These are phyloP conservation scores for Sutorius eximius DNA, from an alignment of 1,284 basidiomycete genomes.

Conservation along the genomic window DNA sequence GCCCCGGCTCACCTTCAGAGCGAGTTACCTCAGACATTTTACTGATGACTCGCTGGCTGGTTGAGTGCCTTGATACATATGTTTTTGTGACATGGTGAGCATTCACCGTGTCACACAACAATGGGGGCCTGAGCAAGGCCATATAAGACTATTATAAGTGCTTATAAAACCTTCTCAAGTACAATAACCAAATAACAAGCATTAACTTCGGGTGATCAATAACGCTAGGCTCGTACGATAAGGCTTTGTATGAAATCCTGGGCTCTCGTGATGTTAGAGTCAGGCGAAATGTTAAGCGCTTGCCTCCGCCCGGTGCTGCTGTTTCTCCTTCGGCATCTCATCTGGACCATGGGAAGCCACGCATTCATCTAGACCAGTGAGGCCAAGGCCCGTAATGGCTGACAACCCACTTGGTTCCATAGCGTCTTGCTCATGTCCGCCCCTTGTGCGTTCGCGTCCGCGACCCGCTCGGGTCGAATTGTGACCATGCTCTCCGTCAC, in stretches of 20 bases:
- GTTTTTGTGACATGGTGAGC: too few species aligned
- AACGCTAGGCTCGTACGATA: too few species aligned
- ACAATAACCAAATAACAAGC: too few species aligned
- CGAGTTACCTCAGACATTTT: not conserved
- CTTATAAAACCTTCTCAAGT: too few species aligned
- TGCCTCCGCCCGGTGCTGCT: not conserved
- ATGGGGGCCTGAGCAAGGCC: too few species aligned
- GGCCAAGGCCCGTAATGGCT: conserved; percentile 33
- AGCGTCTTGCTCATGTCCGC: conserved; percentile 1
- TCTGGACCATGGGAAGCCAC: conserved; percentile 3
- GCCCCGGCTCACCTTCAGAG: not conserved
- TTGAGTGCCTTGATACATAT: too few species aligned
- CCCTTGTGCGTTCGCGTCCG: conserved; percentile 14
- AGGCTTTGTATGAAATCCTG: too few species aligned
- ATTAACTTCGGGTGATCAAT: too few species aligned
- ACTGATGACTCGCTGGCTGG: not conserved
- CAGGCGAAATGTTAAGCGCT: not conserved
- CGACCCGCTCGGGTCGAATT: conserved; percentile 3
- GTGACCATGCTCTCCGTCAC: not conserved
- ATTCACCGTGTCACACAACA: too few species aligned
- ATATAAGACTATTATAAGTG: too few species aligned
- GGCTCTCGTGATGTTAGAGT: too few species aligned
- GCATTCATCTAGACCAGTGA: conserved; percentile 29
- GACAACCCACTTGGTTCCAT: conserved; percentile 22
- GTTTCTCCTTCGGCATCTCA: conserved; percentile 14